A percentile compares a stretch with the other conserved stretches of the same genome.
Conservation (phyloP, 2,329 filamentous ascomycete genomes). For the Aspergillus cejpii region DNA sequence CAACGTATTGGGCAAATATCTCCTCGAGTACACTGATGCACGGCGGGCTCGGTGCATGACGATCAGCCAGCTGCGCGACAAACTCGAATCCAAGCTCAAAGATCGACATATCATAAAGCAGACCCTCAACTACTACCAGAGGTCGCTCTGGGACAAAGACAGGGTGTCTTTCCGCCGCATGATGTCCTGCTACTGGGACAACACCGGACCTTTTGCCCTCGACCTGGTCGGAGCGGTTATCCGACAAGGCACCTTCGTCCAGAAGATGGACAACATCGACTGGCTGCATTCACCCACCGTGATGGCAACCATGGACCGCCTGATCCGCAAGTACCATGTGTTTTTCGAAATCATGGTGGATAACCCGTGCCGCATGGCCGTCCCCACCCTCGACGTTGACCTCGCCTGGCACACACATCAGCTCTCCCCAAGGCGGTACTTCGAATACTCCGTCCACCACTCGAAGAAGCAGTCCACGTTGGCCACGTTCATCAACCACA, state of each 20-base stretch:
- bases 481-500: constrained; percentile 64
- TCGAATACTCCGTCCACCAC: constrained; percentile 46
- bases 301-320: constrained; percentile 55
- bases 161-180: constrained; percentile 34
- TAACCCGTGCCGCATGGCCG: constrained; percentile 30
- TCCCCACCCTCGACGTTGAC: constrained; percentile 35
- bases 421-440: constrained; percentile 59
- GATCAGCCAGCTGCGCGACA: constrained; percentile 48
- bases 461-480: constrained; percentile 21
- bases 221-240: constrained; percentile 41
- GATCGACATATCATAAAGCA: constrained; percentile 35
- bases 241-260: constrained; percentile 39
- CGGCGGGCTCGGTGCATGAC: constrained; percentile 28
- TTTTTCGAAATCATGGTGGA: constrained; percentile 41
- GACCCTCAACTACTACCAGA: constrained; percentile 31
- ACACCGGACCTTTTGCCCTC: constrained; percentile 34
- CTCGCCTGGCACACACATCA: constrained; percentile 63
- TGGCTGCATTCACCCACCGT: constrained; percentile 69
- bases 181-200: constrained; percentile 43
- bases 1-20: constrained; percentile 39
- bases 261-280: constrained; percentile 66
- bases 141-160: constrained; percentile 16
- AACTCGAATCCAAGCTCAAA: constrained; percentile 46
- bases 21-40: constrained; percentile 32
- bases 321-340: constrained; percentile 51